Base-by-base conservation (phyloP, 306 rosid species). In the Acacia acuminata region DNA sequence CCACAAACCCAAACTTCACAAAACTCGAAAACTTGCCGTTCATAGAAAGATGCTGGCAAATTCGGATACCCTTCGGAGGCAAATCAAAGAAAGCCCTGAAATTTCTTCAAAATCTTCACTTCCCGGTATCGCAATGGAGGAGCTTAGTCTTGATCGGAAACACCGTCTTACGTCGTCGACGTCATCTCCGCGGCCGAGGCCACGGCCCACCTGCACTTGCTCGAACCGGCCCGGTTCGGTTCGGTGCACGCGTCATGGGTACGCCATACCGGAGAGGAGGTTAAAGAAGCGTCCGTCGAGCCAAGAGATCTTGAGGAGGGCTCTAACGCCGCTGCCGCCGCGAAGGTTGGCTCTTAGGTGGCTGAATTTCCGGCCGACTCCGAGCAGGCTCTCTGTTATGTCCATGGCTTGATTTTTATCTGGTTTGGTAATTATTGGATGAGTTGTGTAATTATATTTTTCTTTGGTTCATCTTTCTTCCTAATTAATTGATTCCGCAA, bases 301-400 rank as follows among this genome's bases (percentile, higher is more conserved):
- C 20, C 84, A 84, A 77, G 90, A 85, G 82, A 67, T 88, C 3
- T 58, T 88, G 65, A 80, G 84, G 78, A 90, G 92, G 77, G 96
- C 96, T 5, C 55, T 92, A 70, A 36, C 83, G 24, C 91, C 87
- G 8, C 65, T 48, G 34, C 65, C 64, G 34, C 90, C 50, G 19
- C 86, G 89, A 20, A 77, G 77, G 55, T 76, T 85, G 12, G 73
- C 78, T 42, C 88, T 88, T 30, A 88, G 94, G 67, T 92, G 96
- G 91, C 76, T 75, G 81, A 90, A 88, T 83, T 91, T 90, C 77
- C 84, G 83, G 58, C 90, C 96, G 17, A 85, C 78, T 68, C 96
- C 94, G 8, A 92, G 96, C 77, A 85, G 92, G 40, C 93, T 92
- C 51, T 92, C 92, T 34, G 87, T 63, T 56, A 91, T 91, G 96